Conservation (phyloP, 1,284 basidiomycete species). For the Fomitopsis palustris region DNA sequence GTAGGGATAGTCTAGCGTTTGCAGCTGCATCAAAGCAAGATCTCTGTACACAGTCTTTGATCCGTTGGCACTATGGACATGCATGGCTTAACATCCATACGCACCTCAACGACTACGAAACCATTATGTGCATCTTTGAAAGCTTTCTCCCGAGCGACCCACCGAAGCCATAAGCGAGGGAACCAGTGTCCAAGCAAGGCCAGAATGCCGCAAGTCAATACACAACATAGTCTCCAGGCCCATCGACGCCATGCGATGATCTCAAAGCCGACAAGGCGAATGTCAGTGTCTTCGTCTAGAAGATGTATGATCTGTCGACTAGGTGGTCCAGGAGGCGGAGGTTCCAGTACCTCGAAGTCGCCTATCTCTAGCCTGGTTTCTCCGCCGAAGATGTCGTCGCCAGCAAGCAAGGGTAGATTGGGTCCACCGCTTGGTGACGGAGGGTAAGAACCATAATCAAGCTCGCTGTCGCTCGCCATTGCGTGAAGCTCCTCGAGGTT, state of each 20-base stretch:
- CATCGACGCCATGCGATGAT: slow-evolving; percentile 59
- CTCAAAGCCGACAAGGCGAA: slow-evolving; percentile 91
- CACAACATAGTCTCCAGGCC: slow-evolving; percentile 73
- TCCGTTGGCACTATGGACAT: slow-evolving; percentile 13
- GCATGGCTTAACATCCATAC: slow-evolving; percentile 23
- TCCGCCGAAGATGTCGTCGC: slow-evolving; percentile 75
- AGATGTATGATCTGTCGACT: slow-evolving; percentile 88
- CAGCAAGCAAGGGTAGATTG: slow-evolving; percentile 61
- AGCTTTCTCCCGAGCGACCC: slow-evolving; percentile 80
- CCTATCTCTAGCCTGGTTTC: slow-evolving; percentile 80
- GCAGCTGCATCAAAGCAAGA: slow-evolving; percentile 73
- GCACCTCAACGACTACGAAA: slow-evolving; percentile 88
- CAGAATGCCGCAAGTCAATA: slow-evolving; percentile 74
- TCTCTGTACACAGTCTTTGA: slow-evolving; percentile 78
- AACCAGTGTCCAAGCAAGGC: slow-evolving; percentile 92
- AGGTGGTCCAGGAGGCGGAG: slow-evolving; percentile 72
- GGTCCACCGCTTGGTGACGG: slow-evolving; percentile 47
- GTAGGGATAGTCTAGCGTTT: slow-evolving; percentile 70
- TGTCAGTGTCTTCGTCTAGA: slow-evolving; percentile 86
- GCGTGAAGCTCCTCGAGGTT: slow-evolving; percentile 28
- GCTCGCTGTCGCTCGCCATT: slow-evolving; percentile 45
- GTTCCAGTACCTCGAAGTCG: slow-evolving; percentile 53
- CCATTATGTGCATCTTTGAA: slow-evolving; percentile 75
- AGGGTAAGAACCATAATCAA: slow-evolving; percentile 67
- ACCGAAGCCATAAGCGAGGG: slow-evolving; percentile 85